Conservation (phyloP, 176 grass and related monocot genomes). For the Phragmites australis region DNA sequence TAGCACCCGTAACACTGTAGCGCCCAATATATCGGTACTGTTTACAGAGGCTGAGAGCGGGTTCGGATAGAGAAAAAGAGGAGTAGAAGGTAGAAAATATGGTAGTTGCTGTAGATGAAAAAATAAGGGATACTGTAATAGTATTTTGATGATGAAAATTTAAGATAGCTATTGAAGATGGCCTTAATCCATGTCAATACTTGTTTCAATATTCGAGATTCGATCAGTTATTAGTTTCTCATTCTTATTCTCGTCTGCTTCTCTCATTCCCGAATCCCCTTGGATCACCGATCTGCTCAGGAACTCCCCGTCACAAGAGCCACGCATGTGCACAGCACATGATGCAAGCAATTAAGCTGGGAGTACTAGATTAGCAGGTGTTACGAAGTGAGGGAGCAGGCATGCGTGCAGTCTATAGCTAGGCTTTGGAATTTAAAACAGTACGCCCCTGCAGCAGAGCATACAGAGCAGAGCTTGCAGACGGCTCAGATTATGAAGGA, state of each 20-base stretch:
- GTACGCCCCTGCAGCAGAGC: background rate
- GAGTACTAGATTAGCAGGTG: background rate
- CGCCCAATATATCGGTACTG: too few relatives aligned
- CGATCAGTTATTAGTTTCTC: background rate
- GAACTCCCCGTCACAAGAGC: background rate
- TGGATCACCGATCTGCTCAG: background rate
- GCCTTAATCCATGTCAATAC: background rate
- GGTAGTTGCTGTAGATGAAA: too few relatives aligned
- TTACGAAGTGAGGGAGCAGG: constrained; percentile 40
- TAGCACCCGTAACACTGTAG: too few relatives aligned
- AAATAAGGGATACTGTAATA: too few relatives aligned
- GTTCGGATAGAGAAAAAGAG: too few relatives aligned
- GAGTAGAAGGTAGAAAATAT: too few relatives aligned
- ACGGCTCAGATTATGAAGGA: background rate
- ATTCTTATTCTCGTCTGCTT: background rate
- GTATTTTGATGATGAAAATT: too few relatives aligned
- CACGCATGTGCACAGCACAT: constrained; percentile 2
- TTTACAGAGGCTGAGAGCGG: too few relatives aligned
- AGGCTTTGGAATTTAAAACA: constrained; percentile 40
- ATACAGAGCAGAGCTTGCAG: constrained; percentile 32
- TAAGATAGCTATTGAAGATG: too few relatives aligned
- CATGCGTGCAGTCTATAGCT: constrained; percentile 43
- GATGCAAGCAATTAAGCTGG: background rate
- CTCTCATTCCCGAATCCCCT: background rate
- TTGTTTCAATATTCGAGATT: background rate